These are phyloP conservation scores for Takashimella koratensis DNA, from an alignment of 1,284 basidiomycete genomes.

Conservation along the genomic window DNA sequence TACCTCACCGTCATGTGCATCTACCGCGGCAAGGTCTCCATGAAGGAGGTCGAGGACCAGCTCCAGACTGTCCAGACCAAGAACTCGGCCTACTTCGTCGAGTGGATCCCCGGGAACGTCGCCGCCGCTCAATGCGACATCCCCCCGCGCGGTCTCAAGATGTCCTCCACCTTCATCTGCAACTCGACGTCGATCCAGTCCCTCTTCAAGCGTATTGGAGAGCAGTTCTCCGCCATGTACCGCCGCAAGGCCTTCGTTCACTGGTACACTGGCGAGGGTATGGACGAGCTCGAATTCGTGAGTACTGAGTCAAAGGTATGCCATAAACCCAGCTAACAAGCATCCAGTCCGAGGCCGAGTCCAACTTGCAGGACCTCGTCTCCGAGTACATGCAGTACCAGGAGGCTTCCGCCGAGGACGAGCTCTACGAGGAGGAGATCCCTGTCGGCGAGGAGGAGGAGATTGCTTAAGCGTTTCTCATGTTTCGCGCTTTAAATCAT, in stretches of 20 bases:
- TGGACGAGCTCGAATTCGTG: constrained; percentile 93
- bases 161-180: constrained; percentile 95
- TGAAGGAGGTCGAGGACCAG: constrained; percentile 98
- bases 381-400: constrained; percentile 97
- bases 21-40: constrained; percentile 97
- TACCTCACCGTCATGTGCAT: constrained; percentile 80
- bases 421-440: constrained; percentile 51
- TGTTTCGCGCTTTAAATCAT: constrained; percentile 6
- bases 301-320: no score
- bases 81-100: constrained; percentile 96
- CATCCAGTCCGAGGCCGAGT: constrained; percentile 81
- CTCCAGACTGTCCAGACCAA: constrained; percentile 97
- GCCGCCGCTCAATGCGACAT: constrained; percentile 91
- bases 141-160: constrained; percentile 86
- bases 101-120: constrained; percentile 99
- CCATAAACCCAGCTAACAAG: no score
- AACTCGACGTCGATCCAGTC: constrained; percentile 98
- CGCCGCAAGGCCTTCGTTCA: constrained; percentile 98
- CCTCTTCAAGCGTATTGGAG: constrained; percentile 93
- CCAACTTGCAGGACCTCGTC: constrained; percentile 92
- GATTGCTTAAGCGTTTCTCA: constrained; percentile 19
- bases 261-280: constrained; percentile 98
- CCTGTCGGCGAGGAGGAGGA: constrained; percentile 42
- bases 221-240: constrained; percentile 99
- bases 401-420: constrained; percentile 62